Evolutionary conservation across 805 yeast species (phyloP), one percentile per base, ranked within the genome.

Genomic region (Candida stauntonica): DNA sequence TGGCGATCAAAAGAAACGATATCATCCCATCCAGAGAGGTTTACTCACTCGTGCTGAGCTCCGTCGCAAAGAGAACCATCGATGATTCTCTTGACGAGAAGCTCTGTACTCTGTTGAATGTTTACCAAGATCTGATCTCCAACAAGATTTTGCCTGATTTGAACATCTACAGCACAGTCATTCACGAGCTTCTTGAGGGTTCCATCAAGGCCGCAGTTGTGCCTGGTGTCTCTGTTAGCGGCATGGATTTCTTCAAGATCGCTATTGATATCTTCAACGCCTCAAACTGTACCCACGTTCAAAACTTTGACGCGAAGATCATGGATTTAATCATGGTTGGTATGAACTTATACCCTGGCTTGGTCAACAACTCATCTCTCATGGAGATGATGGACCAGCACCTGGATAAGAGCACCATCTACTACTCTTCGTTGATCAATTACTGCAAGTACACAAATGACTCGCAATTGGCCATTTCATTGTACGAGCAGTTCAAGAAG

Each of bases 61-160:
- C 88, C 1, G 68, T 83, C 9, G 58, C 71, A 12, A 44, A 57
- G 30, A 68, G 93, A 57, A 51, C 64, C 3, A 59, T 75, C 39
- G 73, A 73, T 39, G 72, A 69, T 45, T 66, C 78, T 18, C 59
- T 75, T 6, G 87, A 83, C 54, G 72, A 70, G 32, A 74, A 72
- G 53, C 65, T 83, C 55, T 81, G 85, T 2, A 75, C 72, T 38
- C 56, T 83, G 41, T 61, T 83, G 46, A 79, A 77, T 16, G 77
- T 81, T 26, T 83, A 83, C 54, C 84, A 83, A 35, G 88, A 81
- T 50, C 62, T 81, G 54, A 64, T 83, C 27, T 53, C 72, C 17
- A 66, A 69, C 46, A 67, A 65, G 44, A 43, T 75, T 28, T 79
- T 75, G 53, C 93, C 93, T 14, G 66, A 71, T 18, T 51, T 56